phyloP scores from a whole-genome alignment of 768 basidiomycete genomes.

The Sutorius australiensis region DNA sequence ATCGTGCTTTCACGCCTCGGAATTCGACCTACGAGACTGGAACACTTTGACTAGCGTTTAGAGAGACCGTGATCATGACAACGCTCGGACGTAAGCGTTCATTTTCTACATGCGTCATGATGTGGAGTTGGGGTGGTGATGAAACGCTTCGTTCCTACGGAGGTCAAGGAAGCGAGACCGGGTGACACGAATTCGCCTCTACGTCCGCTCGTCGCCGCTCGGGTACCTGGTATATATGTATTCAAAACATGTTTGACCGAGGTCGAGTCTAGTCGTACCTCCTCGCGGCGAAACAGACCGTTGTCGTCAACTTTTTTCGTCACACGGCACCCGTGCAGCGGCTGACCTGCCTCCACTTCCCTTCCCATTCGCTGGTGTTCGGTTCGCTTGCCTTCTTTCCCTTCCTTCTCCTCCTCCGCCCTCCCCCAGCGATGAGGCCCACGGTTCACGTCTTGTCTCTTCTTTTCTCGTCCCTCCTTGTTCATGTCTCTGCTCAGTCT shows the following conservation, averaged over 20 bases:
- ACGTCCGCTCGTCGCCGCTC: constrained; percentile 6
- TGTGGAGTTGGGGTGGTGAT: neutral
- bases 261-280: neutral
- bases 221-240: no score
- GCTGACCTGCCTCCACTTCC: constrained; percentile 26
- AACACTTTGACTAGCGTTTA: constrained; percentile 44
- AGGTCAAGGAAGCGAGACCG: neutral
- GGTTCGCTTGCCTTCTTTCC: neutral
- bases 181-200: constrained; percentile 1
- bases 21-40: constrained; percentile 44
- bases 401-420: neutral
- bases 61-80: constrained; percentile 2
- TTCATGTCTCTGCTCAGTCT: constrained; percentile 38
- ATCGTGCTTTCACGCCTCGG: constrained; percentile 44
- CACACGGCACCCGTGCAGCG: constrained; percentile 23
- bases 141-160: neutral
- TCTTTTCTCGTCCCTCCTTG: constrained; percentile 29
- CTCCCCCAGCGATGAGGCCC: constrained; percentile 12
- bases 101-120: neutral
- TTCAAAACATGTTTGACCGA: constrained; percentile 5
- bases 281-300: constrained; percentile 3
- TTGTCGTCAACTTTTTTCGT: constrained; percentile 11
- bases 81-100: constrained; percentile 1
- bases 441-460: constrained; percentile 14
- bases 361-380: neutral